Conservation (phyloP, 208 protist species). For the Herpetomonas tarakana region DNA sequence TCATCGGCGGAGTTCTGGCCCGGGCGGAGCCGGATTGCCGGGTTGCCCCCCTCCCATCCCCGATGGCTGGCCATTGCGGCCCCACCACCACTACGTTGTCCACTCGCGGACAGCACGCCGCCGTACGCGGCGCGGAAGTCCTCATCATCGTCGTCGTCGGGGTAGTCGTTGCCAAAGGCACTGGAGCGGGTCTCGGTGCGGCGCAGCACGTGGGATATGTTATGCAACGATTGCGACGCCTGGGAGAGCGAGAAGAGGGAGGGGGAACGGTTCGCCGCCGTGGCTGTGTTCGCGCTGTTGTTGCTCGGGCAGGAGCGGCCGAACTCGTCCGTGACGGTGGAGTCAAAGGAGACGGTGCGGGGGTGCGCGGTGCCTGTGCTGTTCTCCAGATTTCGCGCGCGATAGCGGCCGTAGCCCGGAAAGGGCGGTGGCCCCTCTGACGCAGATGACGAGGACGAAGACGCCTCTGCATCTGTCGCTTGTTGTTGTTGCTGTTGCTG, state of each 20-base stretch:
- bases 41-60: neutral
- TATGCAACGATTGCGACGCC: neutral
- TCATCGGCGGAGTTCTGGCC: neutral
- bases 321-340: neutral
- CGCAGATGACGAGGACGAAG: neutral
- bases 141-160: slow-evolving; percentile 38
- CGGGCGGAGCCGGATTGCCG: too few relatives aligned
- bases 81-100: neutral
- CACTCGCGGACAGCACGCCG: slow-evolving; percentile 27
- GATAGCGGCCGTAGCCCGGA: neutral
- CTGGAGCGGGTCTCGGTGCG: slow-evolving; percentile 26
- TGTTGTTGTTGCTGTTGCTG: neutral
- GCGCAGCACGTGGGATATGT: slow-evolving; percentile 8
- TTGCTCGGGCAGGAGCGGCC: neutral
- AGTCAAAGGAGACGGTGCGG: neutral
- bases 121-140: slow-evolving; percentile 49
- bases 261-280: neutral
- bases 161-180: slow-evolving; percentile 39
- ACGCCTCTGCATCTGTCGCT: neutral
- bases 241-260: neutral
- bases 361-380: neutral
- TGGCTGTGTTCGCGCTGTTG: too few relatives aligned
- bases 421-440: too few relatives aligned
- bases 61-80: slow-evolving; percentile 12
- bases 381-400: too few relatives aligned